phyloP scores from a whole-genome alignment of 108 stramenopile genomes.

The Mediolabrus comicus region DNA sequence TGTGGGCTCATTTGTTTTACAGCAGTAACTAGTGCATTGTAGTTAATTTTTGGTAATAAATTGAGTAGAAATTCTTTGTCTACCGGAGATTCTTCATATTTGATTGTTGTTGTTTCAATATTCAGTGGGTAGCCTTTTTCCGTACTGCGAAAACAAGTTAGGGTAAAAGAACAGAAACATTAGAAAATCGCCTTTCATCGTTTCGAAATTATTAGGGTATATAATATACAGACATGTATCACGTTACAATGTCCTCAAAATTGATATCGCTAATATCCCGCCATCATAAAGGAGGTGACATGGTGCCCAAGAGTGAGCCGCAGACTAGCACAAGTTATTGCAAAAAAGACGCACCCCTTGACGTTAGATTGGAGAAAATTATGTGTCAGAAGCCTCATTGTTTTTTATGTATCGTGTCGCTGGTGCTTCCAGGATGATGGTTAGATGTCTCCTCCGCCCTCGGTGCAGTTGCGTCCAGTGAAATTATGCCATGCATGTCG shows the following conservation, averaged over 20 bases:
- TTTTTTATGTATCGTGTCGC: no score
- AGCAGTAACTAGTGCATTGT: constrained; percentile 54
- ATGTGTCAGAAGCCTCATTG: constrained; percentile 82
- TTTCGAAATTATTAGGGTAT: no score
- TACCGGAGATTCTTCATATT: constrained; percentile 64
- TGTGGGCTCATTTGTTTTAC: constrained; percentile 48
- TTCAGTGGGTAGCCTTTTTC: constrained; percentile 81
- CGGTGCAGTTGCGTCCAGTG: no score
- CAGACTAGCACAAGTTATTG: neutral
- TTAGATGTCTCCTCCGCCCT: neutral
- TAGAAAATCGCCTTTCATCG: no score
- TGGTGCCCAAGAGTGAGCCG: no score
- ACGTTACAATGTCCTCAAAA: no score
- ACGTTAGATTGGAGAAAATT: constrained; percentile 85
- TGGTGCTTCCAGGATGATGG: neutral
- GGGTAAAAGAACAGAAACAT: neutral
- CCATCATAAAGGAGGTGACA: no score
- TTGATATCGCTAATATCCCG: no score
- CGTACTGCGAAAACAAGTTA: constrained; percentile 43
- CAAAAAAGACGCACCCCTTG: constrained; percentile 52
- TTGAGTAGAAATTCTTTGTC: constrained; percentile 63
- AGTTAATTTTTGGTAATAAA: constrained; percentile 71
- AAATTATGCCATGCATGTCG: no score
- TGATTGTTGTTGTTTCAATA: constrained; percentile 59
- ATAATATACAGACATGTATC: no score